Evolutionary conservation across 257 asterid species (phyloP), one percentile per base, ranked within the genome.

Genomic region (Coffea eugenioides): DNA sequence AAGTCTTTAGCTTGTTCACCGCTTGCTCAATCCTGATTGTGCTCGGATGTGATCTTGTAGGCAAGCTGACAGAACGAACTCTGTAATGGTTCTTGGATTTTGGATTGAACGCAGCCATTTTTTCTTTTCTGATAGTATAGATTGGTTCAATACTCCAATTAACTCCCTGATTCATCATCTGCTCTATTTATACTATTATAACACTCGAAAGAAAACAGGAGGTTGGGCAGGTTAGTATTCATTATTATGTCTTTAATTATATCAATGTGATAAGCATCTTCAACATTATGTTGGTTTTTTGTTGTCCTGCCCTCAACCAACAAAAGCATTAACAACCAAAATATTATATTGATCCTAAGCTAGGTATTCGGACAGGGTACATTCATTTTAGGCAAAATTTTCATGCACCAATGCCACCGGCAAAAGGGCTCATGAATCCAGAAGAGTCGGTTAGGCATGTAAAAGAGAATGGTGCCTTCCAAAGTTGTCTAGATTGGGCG

Each of bases 31-130:
- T 77, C 74, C 71, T 86, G 54, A 73, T 43, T 0, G 88, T 86
- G 57, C 81, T 81, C 1, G 89, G 88, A n/a, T 84, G 89, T 73
- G 86, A 81, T 69, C 84, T 84, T 7, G 84, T 74, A 34, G 89
- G 89, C 54, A 84, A 77, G 69, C 89, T 86, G 43, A 81, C 80
- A 27, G 85, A 86, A 64, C 87, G 83, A 41, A 65, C 77, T 52
- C 71, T 74, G 71, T 79, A 69, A 1, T 79, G 80, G 54, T 69
- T 59, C 27, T 75, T 66, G 51, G 83, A 80, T 56, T 79, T 82
- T 46, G 84, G 80, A 70, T 61, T 79, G 45, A 77, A 79, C 34
- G 70, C 65, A 77, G 80, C 83, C 85, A 85, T 85, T 0, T 31
- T 71, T 85, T 0, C 21, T 71, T 70, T 8, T 73, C 66, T 48